Base-by-base conservation (phyloP, 176 grass and related monocot species). In the Hordeum vulgare region DNA sequence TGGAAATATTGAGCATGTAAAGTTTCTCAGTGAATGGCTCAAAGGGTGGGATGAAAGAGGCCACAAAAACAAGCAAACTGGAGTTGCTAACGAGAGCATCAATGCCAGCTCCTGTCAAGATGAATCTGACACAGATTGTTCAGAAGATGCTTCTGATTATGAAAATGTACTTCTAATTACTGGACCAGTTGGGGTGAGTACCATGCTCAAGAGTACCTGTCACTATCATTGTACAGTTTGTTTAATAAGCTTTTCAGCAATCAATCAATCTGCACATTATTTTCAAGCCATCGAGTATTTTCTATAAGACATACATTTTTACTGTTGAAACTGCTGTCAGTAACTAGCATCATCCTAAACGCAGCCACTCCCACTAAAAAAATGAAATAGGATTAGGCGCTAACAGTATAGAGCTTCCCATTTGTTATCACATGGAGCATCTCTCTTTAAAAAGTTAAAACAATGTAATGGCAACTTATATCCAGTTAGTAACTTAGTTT, bases 121-220 rank as follows among this genome's bases (percentile, higher is more conserved):
- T 85, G 93, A 78, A 61, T 93, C 85, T 85, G 93, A 95, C 73
- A 77, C 78, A 56, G 83, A 94, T 87, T 87, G 85, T 68, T 88
- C 84, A 60, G 84, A 85, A 67, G 83, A 85, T 75, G 83, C 65
- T 84, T 56, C 75, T 80, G 82, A 78, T 66, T 86, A 79, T 74
- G 77, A 87, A 27, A 98, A 88, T 74, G 91, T 91, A 62, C 89
- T 98, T 91, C 89, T 98, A 87, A 91, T 98, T 84, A 98, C 93
- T 85, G 96, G 96, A 85, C 96, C 96, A 70, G 93, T 95, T 80
- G 96, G 96, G 89, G 96, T 98, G 81, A 72, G 83, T 80, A 66
- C 58, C 78, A 78, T 31, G 39, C 54, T 45, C 26, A 84, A 60
- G 36, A 78, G 29, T 73, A 74, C 26, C 25, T 83, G 5, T 11